Base-by-base conservation (phyloP, 2,329 filamentous ascomycete genomes). In the Allantophomopsis cytisporea region DNA sequence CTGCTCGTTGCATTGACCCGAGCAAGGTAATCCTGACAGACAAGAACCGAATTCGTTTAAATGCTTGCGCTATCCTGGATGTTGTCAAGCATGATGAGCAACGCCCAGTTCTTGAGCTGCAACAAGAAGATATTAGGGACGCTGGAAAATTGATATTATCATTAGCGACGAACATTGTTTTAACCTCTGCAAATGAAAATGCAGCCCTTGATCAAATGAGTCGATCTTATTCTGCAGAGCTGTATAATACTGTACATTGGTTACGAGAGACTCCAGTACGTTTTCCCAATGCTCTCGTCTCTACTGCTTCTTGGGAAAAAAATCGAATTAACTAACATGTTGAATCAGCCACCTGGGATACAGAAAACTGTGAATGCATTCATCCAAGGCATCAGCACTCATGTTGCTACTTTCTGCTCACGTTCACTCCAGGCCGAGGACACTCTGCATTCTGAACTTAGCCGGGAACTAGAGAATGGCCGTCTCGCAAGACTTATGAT, bases 1-100 rank as follows among this genome's bases (percentile, higher is more conserved):
- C 91, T 16, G 89, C 88, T 31, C 75, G 88, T 37, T 81, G 89
- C 39, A 76, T 98, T 35, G 85, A 91, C 43, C 71, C 84, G 11
- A 89, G 76, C 60, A 96, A 96, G 58, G 80, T 98, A 41, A 71
- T 98, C 13, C 56, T 96, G 16, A 95, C 89, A 0, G 83, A 86
- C 35, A 94, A 89, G 61, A 91, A 89, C 54, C 81, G 88, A 23
- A 76, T 98, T 45, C 80, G 89, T 23, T 67, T 98, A 33, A 89
- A 83, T 52, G 87, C 83, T 13, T 96, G 89, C 58, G 83, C 80
- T 2, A 80, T 98, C 23, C 67, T 94, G 43, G 91, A 98, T 54
- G 86, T 98, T 28, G 73, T 94, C 14, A 80, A 93, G 43, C 86
- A 77, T 51, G 88, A 95, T 39, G 66, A 71, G 23, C 69, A 76